phyloP scores from a whole-genome alignment of 257 asterid genomes.

The Solanum clarkiae region DNA sequence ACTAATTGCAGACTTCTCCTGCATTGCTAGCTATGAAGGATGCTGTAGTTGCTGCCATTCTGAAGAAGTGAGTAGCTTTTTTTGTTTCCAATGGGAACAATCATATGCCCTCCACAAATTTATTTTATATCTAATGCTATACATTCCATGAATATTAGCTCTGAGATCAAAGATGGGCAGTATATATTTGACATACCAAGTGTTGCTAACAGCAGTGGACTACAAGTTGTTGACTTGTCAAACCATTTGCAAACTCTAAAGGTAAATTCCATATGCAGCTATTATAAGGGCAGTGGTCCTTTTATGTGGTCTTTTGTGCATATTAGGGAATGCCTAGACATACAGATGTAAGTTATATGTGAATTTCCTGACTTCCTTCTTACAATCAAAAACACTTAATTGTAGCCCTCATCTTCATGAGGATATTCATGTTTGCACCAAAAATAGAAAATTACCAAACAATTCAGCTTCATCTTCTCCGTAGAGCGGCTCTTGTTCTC shows the following conservation, averaged over 20 bases:
- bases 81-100: conserved; percentile 2
- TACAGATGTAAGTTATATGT: neutral
- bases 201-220: conserved; percentile 47
- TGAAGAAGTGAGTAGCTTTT: conserved; percentile 56
- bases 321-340: neutral
- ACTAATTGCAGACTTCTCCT: conserved; percentile 67
- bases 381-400: neutral
- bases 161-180: conserved; percentile 88
- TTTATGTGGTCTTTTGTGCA: neutral
- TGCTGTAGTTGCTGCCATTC: conserved; percentile 49
- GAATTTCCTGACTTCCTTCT: neutral
- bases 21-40: conserved; percentile 57
- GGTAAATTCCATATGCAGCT: conserved; percentile 23
- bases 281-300: neutral
- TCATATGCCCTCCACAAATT: neutral
- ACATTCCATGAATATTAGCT: conserved; percentile 28
- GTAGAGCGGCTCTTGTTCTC: neutral
- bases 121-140: conserved; percentile 6
- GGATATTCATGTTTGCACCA: neutral
- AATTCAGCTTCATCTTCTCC: neutral
- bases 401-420: neutral
- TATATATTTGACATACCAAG: conserved; percentile 74
- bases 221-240: conserved; percentile 47
- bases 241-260: conserved; percentile 65
- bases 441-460: neutral